Base-by-base conservation (phyloP, 371 early-diverging fungal genomes). In the Actinomucor elegans region DNA sequence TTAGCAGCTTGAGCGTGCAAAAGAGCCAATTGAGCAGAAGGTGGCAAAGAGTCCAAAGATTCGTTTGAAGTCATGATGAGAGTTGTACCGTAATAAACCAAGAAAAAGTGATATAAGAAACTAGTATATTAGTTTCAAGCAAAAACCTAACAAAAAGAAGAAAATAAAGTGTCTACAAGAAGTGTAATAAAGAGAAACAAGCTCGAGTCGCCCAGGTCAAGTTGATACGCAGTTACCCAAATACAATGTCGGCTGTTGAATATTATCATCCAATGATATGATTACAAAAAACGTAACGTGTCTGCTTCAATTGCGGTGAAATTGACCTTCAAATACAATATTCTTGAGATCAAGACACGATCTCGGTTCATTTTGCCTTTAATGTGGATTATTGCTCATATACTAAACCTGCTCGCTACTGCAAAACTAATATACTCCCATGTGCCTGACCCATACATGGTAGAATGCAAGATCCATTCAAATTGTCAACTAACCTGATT, bases 391-490 rank as follows among this genome's bases (percentile, higher is more conserved):
- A n/a, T n/a, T n/a, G n/a, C n/a, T n/a, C 54, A 54, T 54, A 28
- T 54, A 4, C 15, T 21, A 5, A 46, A 46, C 23, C 18, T 54
- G 17, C n/a, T 45, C 3, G 20, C 20, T 2, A 45, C 46, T 31
- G 28, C 45, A 17, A 10, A 21, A 41, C 14, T 51, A 15, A 55
- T 80, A 7, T 68, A 83, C 44, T 14, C 20, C 4, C 49, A 55
- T 42, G 78, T 80, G 2, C 70, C 80, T 34, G 57, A 67, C 2
- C 77, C 86, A 8, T 86, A 86, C 72, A 84, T 86, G 86, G 86
- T 86, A 68, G 27, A 20, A 34, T 14, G n/a, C 18, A 8, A 10
- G 8, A 18, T 27, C 34, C n/a, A n/a, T n/a, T n/a, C n/a, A n/a
- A n/a, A n/a, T n/a, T n/a, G n/a, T n/a, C n/a, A n/a, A n/a, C n/a